A percentile compares a stretch with the other conserved stretches of the same genome.
These are phyloP conservation scores for Sanghuangporus baumii DNA, from an alignment of 1,284 basidiomycete genomes.

Conservation along the genomic window DNA sequence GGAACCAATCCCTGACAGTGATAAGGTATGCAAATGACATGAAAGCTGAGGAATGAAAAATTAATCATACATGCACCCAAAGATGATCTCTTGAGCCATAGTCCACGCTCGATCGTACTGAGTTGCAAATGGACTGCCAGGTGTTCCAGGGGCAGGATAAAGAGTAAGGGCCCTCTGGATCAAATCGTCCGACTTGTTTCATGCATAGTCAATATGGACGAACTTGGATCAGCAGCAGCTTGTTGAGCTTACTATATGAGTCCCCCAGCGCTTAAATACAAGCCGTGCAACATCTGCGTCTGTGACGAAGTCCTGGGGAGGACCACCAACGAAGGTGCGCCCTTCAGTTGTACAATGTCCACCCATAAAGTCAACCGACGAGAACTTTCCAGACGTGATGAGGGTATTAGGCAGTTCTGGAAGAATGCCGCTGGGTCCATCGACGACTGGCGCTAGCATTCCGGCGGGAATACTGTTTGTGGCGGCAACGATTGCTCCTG, in stretches of 20 bases:
- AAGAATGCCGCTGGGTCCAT: slow-evolving; percentile 33
- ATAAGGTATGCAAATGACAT: background rate
- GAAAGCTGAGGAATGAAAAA: background rate
- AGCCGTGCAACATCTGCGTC: slow-evolving; percentile 34
- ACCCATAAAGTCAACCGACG: slow-evolving; percentile 35
- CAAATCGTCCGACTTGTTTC: slow-evolving; percentile 32
- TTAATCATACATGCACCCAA: slow-evolving; percentile 38
- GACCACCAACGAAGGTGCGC: slow-evolving; percentile 34
- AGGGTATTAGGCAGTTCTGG: slow-evolving; percentile 38
- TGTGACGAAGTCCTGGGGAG: slow-evolving; percentile 33
- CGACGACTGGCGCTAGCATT: slow-evolving; percentile 33
- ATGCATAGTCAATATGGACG: background rate
- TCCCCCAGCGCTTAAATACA: slow-evolving; percentile 33
- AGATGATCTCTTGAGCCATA: slow-evolving; percentile 39
- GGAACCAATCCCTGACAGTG: slow-evolving; percentile 34
- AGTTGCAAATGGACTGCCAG: slow-evolving; percentile 34
- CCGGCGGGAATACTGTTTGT: slow-evolving; percentile 31
- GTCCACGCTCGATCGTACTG: slow-evolving; percentile 37
- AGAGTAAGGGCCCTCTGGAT: slow-evolving; percentile 32
- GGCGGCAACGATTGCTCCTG: slow-evolving; percentile 34
- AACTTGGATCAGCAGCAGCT: background rate
- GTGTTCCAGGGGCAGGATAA: slow-evolving; percentile 33
- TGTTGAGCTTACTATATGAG: slow-evolving; percentile 30
- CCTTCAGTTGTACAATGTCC: slow-evolving; percentile 43
- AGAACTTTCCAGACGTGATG: slow-evolving; percentile 34